Conservation (phyloP, 1,284 basidiomycete genomes). For the Trichosporon sp. region DNA sequence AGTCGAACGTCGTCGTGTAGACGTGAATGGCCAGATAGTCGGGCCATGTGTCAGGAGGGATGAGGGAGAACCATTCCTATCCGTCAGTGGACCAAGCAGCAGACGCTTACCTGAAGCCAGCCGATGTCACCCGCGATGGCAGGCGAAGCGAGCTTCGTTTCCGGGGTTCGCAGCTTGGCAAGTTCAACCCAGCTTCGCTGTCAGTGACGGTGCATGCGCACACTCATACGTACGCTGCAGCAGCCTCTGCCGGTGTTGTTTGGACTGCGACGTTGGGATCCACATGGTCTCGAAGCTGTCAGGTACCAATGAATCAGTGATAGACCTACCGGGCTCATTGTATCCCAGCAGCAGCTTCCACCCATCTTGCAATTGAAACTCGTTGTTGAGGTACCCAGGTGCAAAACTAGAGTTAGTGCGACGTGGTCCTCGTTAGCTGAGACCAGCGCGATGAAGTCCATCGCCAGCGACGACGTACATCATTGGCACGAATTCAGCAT, state of each 20-base stretch:
- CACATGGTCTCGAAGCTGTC: slow-evolving; percentile 25
- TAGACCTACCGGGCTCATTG: slow-evolving; percentile 40
- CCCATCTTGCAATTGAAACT: slow-evolving; percentile 24
- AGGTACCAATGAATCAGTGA: background rate
- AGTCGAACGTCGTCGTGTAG: slow-evolving; percentile 43
- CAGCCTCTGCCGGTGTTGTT: slow-evolving; percentile 24
- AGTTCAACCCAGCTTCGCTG: slow-evolving; percentile 29
- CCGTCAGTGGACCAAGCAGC: background rate
- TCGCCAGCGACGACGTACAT: slow-evolving; percentile 27
- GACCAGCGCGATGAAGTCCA: too few relatives aligned
- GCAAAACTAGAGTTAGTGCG: slow-evolving; percentile 28
- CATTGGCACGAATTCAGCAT: slow-evolving; percentile 44
- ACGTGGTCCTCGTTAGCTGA: too few relatives aligned
- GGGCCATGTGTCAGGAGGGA: slow-evolving; percentile 26
- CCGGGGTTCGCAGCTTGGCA: slow-evolving; percentile 23
- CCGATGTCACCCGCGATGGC: slow-evolving; percentile 30
- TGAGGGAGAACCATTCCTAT: slow-evolving; percentile 22
- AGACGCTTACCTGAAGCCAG: slow-evolving; percentile 34
- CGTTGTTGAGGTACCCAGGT: slow-evolving; percentile 33
- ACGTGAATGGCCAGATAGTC: slow-evolving; percentile 39
- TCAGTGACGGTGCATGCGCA: background rate
- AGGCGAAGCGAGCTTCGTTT: slow-evolving; percentile 35
- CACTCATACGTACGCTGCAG: slow-evolving; percentile 21
- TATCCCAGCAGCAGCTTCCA: slow-evolving; percentile 35
- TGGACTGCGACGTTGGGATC: slow-evolving; percentile 28